These are phyloP conservation scores for Lepiota subincarnata DNA, from an alignment of 768 basidiomycete genomes.

Conservation along the genomic window DNA sequence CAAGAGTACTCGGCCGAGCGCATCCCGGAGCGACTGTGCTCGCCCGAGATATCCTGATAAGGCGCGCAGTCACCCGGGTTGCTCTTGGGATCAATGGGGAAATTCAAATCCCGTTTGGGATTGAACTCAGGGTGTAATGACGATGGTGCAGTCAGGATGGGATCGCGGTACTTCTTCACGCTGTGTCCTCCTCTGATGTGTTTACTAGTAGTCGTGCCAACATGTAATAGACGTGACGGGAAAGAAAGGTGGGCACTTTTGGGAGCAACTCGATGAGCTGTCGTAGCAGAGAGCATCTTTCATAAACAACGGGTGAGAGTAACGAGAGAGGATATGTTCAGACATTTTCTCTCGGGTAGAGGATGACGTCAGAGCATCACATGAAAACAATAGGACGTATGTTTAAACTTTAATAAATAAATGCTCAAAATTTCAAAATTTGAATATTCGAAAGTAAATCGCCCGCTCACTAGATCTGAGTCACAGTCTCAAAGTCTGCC, in stretches of 20 bases:
- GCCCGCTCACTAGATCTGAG: too few relatives aligned
- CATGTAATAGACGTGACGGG: neutral
- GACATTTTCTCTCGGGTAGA: too few relatives aligned
- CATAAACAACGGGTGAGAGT: too few relatives aligned
- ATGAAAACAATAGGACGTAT: too few relatives aligned
- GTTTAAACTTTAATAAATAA: too few relatives aligned
- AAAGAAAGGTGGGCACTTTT: too few relatives aligned
- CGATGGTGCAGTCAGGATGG: neutral
- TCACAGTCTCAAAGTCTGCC: too few relatives aligned
- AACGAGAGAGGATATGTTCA: too few relatives aligned
- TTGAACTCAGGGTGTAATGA: neutral
- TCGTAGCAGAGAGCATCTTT: neutral
- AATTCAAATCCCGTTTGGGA: neutral
- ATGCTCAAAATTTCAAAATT: too few relatives aligned
- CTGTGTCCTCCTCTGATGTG: neutral
- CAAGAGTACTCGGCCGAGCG: constrained; percentile 3
- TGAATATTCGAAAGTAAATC: too few relatives aligned
- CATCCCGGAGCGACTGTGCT: neutral
- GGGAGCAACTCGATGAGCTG: too few relatives aligned
- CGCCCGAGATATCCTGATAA: neutral
- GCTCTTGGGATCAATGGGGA: constrained; percentile 5
- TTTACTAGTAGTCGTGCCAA: neutral
- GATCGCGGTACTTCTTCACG: neutral
- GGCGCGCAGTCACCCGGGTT: constrained; percentile 1
- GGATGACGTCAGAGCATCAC: too few relatives aligned